Evolutionary conservation across 2,329 filamentous ascomycete genomes (phyloP).

Genomic region (Phialophora tarda): DNA sequence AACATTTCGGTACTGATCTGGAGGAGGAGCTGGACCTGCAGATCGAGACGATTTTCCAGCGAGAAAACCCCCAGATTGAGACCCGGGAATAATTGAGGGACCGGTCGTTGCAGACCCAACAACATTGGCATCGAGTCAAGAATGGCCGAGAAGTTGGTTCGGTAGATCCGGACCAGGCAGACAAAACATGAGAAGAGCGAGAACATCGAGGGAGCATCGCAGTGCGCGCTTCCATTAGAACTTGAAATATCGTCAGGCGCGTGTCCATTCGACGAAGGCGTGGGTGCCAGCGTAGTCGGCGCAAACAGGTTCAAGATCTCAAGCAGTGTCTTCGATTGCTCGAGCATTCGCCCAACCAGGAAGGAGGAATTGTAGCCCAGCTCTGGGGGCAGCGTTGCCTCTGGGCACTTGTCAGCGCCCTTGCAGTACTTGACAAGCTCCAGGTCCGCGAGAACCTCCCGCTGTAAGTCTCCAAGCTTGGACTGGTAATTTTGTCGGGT

Average conservation of each 20-base stretch:
- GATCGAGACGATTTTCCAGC: slow-evolving; percentile 15
- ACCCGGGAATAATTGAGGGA: slow-evolving; percentile 19
- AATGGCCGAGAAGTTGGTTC: slow-evolving; percentile 22
- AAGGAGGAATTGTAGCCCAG: slow-evolving; percentile 13
- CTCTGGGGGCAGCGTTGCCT: slow-evolving; percentile 8
- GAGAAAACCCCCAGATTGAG: slow-evolving; percentile 24
- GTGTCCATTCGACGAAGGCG: neutral
- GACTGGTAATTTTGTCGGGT: neutral
- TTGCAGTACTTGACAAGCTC: slow-evolving; percentile 23
- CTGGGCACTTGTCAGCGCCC: slow-evolving; percentile 13
- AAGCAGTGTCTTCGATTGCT: slow-evolving; percentile 16
- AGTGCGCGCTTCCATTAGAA: neutral
- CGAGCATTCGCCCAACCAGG: slow-evolving; percentile 23
- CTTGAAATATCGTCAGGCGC: neutral
- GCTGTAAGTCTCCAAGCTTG: slow-evolving; percentile 22
- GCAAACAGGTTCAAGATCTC: slow-evolving; percentile 17
- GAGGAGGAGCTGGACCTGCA: slow-evolving; percentile 24
- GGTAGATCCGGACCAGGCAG: slow-evolving; percentile 20
- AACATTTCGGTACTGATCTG: slow-evolving; percentile 23
- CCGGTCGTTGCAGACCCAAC: neutral
- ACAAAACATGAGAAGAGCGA: slow-evolving; percentile 20
- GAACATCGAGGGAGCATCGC: slow-evolving; percentile 17
- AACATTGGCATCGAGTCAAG: slow-evolving; percentile 23
- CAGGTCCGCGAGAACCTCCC: slow-evolving; percentile 11
- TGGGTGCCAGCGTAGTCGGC: slow-evolving; percentile 1